Base-by-base conservation (phyloP, 23 red algal species). In the Gracilaria domingensis region DNA sequence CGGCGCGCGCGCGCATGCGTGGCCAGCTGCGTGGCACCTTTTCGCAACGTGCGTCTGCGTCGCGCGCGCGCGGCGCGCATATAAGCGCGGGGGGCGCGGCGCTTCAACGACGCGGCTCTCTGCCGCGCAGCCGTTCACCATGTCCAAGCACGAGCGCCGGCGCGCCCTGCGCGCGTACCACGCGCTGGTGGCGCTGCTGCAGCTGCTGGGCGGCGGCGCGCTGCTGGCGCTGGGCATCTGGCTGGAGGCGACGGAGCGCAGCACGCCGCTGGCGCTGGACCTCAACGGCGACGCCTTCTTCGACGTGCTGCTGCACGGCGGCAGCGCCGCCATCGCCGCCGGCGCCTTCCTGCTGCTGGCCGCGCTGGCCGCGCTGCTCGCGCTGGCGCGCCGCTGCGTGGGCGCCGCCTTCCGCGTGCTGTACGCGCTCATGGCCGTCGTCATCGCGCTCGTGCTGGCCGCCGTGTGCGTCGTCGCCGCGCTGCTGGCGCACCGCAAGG, bases 111-210 rank as follows among this genome's bases (percentile, higher is more conserved):
- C n/a, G n/a, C n/a, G n/a, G n/a, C n/a, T n/a, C n/a, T n/a, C n/a
- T n/a, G n/a, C n/a, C n/a, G n/a, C n/a, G n/a, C n/a, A n/a, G n/a
- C n/a, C n/a, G n/a, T n/a, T n/a, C 64, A 36, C 64, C 14, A 93
- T 93, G 90, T 50, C 81, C 25, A 76, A 74, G 17, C 60, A 44
- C 29, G 81, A 72, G 42, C 75, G 55, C 18, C 58, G 50, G 50
- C 81, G 57, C 25, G 55, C 77, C 69, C 36, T 93, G 21, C 87
- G 87, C 87, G 78, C 73, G 13, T 93, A 86, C 81, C 90, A 93
- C 33, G 44, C 51, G 17, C 33, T 86, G 12, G 81, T 93, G 36
- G 36, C 83, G 0, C 34, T 53, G 33, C 42, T 93, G 36, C 47
- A 86, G 28, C 69, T 86, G n/a, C 39, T 93, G 12, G 90, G 73